Percentiles rank a stretch among this genome's conserved stretches.
Evolutionary conservation across 2,329 filamentous ascomycete species (phyloP).

Genomic region (Drechslerella coelobrocha): DNA sequence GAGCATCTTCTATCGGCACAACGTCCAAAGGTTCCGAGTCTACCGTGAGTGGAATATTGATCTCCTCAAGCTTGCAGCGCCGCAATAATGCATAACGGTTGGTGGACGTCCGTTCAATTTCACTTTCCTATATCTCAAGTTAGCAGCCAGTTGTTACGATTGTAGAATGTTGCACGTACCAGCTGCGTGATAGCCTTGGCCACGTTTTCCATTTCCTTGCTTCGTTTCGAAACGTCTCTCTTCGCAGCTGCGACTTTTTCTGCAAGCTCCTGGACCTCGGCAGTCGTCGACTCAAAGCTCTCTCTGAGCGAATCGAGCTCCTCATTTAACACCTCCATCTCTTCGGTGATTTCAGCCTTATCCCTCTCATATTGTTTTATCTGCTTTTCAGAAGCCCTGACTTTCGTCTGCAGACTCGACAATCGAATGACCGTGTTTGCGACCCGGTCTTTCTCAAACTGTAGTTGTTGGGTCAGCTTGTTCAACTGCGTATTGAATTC

Average conservation of each 20-base stretch:
- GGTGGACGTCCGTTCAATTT: slow-evolving; percentile 83
- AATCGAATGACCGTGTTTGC: slow-evolving; percentile 69
- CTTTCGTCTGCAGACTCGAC: slow-evolving; percentile 70
- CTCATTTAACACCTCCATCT: slow-evolving; percentile 74
- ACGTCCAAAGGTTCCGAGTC: slow-evolving; percentile 76
- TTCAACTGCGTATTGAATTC: slow-evolving; percentile 82
- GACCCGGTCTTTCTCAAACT: slow-evolving; percentile 74
- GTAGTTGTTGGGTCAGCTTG: slow-evolving; percentile 66
- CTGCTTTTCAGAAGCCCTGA: slow-evolving; percentile 71
- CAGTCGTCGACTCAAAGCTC: slow-evolving; percentile 72
- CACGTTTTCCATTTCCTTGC: slow-evolving; percentile 78
- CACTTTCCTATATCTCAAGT: slow-evolving; percentile 66
- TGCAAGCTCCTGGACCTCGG: slow-evolving; percentile 71
- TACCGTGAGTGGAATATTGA: slow-evolving; percentile 77
- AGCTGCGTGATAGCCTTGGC: slow-evolving; percentile 77
- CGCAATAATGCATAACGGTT: slow-evolving; percentile 83
- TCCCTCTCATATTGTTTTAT: slow-evolving; percentile 74
- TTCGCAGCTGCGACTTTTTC: slow-evolving; percentile 80
- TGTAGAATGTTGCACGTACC: slow-evolving; percentile 24
- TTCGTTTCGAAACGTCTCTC: slow-evolving; percentile 80
- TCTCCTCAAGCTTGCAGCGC: slow-evolving; percentile 91
- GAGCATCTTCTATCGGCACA: slow-evolving; percentile 83
- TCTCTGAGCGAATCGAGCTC: slow-evolving; percentile 79
- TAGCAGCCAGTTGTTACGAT: slow-evolving; percentile 2
- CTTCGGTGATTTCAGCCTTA: slow-evolving; percentile 75